Conservation (phyloP, 1,139 yeast genomes). For the Pichia norvegensis region DNA sequence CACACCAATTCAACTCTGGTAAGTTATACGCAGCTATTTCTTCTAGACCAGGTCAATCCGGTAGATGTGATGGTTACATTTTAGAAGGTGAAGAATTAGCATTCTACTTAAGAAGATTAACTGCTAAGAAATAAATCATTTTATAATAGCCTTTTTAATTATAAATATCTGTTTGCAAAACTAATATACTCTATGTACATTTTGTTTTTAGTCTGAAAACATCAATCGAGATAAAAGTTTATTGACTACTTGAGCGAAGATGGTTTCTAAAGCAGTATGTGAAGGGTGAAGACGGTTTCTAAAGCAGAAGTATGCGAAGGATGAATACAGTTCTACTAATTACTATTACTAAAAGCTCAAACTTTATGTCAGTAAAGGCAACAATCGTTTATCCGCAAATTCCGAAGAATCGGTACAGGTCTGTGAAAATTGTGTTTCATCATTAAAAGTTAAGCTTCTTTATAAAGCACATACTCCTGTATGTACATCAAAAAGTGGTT, state of each 20-base stretch:
- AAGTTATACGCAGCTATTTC: slow-evolving; percentile 97
- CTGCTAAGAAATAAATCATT: slow-evolving; percentile 81
- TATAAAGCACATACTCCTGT: background rate
- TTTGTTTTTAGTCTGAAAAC: background rate
- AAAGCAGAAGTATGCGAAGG: too few relatives aligned
- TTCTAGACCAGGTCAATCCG: slow-evolving; percentile 99
- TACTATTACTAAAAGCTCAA: background rate
- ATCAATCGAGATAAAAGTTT: too few relatives aligned
- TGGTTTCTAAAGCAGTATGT: too few relatives aligned
- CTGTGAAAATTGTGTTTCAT: slow-evolving; percentile 48
- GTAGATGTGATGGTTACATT: slow-evolving; percentile 99
- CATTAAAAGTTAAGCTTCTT: slow-evolving; percentile 21
- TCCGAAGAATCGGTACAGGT: slow-evolving; percentile 47
- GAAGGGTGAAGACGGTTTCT: too few relatives aligned
- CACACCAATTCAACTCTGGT: slow-evolving; percentile 96
- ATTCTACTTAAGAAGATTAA: slow-evolving; percentile 99
- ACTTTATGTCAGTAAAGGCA: slow-evolving; percentile 18
- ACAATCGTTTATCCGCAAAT: slow-evolving; percentile 22
- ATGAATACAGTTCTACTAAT: background rate
- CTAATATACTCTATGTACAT: background rate
- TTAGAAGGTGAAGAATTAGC: slow-evolving; percentile 99
- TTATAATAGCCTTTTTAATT: background rate
- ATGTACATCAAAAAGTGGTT: background rate
- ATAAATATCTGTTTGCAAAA: slow-evolving; percentile 1
- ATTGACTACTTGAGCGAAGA: too few relatives aligned